A percentile compares a stretch with the other conserved stretches of the same genome.
Conservation (phyloP, 345 rosid genomes). For the Excoecaria agallocha region DNA sequence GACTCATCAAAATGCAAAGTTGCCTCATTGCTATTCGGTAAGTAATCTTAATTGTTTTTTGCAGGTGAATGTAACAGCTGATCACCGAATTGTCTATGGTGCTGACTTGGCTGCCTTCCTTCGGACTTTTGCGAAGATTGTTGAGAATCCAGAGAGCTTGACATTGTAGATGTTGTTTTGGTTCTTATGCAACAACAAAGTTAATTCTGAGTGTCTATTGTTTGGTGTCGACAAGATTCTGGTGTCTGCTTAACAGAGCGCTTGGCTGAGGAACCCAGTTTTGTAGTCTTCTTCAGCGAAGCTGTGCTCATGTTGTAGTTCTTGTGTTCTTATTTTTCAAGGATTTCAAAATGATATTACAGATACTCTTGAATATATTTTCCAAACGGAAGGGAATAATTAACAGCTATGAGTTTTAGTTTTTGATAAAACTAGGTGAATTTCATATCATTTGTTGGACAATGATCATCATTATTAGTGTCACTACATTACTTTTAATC, state of each 20-base stretch:
- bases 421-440: slow-evolving; percentile 14
- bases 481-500: not conserved
- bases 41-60: slow-evolving; percentile 11
- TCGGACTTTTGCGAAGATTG: slow-evolving; percentile 81
- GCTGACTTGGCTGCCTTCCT: slow-evolving; percentile 96
- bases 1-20: not conserved
- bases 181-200: slow-evolving; percentile 13
- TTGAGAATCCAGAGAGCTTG: slow-evolving; percentile 80
- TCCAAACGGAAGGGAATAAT: slow-evolving; percentile 20
- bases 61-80: slow-evolving; percentile 97
- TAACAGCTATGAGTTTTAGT: not conserved
- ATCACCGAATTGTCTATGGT: slow-evolving; percentile 85
- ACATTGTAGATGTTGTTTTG: slow-evolving; percentile 48
- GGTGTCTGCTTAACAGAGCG: slow-evolving; percentile 9
- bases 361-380: slow-evolving; percentile 7
- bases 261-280: slow-evolving; percentile 19
- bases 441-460: not conserved
- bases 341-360: slow-evolving; percentile 11
- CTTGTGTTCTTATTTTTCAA: slow-evolving; percentile 11
- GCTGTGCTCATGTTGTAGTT: slow-evolving; percentile 18
- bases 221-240: slow-evolving; percentile 7
- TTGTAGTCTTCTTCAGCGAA: slow-evolving; percentile 9
- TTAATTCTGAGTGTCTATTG: slow-evolving; percentile 7
- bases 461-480: not conserved
- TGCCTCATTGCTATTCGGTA: not conserved